Evolutionary conservation across 1,139 yeast genomes (phyloP).

Genomic region (Debaryomycetaceae sp.): DNA sequence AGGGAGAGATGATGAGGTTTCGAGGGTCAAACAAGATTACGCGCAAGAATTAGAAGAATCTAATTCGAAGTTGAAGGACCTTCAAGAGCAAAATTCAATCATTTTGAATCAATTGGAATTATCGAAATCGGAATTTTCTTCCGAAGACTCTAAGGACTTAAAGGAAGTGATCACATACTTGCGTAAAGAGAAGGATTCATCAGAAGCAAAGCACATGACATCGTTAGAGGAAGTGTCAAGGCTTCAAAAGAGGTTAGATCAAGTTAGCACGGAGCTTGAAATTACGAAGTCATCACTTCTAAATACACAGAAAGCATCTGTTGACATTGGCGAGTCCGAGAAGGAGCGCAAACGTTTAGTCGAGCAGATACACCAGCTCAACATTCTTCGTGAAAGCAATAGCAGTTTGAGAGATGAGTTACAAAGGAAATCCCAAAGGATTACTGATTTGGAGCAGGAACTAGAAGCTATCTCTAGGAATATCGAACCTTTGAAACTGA

Average conservation of each 20-base stretch:
- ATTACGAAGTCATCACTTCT: conserved; percentile 42
- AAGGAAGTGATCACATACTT: conserved; percentile 60
- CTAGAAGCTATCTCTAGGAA: conserved; percentile 13
- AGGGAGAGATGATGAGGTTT: conserved; percentile 22
- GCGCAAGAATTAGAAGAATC: conserved; percentile 54
- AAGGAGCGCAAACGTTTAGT: conserved; percentile 52
- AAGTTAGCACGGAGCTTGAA: conserved; percentile 41
- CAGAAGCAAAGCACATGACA: conserved; percentile 56
- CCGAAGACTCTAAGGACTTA: conserved; percentile 20
- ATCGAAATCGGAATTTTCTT: conserved; percentile 14
- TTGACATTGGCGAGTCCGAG: conserved; percentile 36
- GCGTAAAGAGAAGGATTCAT: conserved; percentile 74
- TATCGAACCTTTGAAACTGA: conserved; percentile 17
- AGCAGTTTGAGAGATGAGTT: conserved; percentile 59
- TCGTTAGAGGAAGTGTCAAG: conserved; percentile 48
- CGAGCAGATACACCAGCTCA: conserved; percentile 65
- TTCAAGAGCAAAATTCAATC: conserved; percentile 63
- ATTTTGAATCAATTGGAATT: conserved; percentile 69
- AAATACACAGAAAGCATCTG: conserved; percentile 29
- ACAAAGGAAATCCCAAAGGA: conserved; percentile 18
- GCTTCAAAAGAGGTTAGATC: conserved; percentile 40
- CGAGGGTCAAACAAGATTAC: conserved; percentile 26
- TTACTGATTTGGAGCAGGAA: conserved; percentile 21
- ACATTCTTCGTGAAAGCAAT: conserved; percentile 72
- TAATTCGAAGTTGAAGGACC: conserved; percentile 48